Evolutionary conservation across 1,284 basidiomycete genomes (phyloP).

Genomic region (Caloboletus inedulis): DNA sequence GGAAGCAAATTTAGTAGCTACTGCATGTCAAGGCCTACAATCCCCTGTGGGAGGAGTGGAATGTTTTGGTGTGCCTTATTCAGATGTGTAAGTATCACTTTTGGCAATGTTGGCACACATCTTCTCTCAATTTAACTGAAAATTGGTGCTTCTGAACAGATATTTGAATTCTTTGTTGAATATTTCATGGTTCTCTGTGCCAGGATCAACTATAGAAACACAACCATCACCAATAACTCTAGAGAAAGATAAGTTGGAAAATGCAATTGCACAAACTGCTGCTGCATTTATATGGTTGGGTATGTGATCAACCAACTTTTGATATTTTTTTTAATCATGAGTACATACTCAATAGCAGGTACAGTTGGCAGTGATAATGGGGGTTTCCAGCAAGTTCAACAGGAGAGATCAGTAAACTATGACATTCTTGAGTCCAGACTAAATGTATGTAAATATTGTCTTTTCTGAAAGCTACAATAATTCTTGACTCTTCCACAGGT

Average conservation of each 20-base stretch:
- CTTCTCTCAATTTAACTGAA: not conserved
- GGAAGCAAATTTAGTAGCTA: accelerated
- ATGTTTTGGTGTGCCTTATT: not conserved
- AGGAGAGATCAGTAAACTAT: not conserved
- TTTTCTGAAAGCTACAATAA: not conserved
- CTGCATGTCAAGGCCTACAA: not conserved
- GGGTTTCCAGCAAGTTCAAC: slow-evolving; percentile 1
- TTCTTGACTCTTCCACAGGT: not conserved
- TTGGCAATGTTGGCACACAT: no score
- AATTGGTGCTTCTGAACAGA: not conserved
- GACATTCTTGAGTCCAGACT: slow-evolving; percentile 5
- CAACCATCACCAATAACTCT: not conserved
- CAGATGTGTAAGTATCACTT: not conserved
- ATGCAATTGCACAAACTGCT: slow-evolving; percentile 6
- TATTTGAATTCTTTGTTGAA: not conserved
- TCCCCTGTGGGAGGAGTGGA: not conserved
- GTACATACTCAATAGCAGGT: not conserved
- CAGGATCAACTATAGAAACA: not conserved
- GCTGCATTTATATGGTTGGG: slow-evolving; percentile 17
- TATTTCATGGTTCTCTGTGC: not conserved
- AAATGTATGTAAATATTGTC: slow-evolving; percentile 8
- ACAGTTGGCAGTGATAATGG: slow-evolving; percentile 1
- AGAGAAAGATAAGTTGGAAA: not conserved
- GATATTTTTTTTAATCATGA: not conserved
- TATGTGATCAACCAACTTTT: not conserved